Percentiles rank a stretch among this genome's conserved stretches.
phyloP scores from a whole-genome alignment of 2,329 filamentous ascomycete species.

The Nemania diffusa region DNA sequence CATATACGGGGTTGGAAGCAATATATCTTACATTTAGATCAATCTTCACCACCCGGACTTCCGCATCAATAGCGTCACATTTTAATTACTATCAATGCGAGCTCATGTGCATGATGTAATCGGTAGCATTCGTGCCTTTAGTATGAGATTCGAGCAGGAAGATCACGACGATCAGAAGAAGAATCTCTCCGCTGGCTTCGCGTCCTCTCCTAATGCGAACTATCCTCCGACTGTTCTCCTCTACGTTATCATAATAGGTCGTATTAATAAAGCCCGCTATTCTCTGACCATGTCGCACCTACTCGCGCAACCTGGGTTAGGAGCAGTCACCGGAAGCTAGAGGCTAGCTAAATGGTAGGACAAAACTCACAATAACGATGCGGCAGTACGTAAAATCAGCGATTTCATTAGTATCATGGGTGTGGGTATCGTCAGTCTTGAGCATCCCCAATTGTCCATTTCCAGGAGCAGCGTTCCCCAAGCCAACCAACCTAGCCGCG shows the following conservation, averaged over 20 bases:
- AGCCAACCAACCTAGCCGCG: conserved; percentile 46
- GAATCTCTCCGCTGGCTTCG: not conserved
- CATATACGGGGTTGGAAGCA: not conserved
- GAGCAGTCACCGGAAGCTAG: not conserved
- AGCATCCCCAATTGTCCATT: conserved; percentile 51
- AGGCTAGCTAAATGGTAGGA: not conserved
- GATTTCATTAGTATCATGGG: not conserved
- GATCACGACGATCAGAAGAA: conserved; percentile 13
- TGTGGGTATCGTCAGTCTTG: conserved; percentile 8
- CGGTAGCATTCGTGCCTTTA: not conserved
- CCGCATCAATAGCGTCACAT: not conserved
- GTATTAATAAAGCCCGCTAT: conserved; percentile 1
- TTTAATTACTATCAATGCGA: conserved; percentile 11
- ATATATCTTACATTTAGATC: conserved; percentile 18
- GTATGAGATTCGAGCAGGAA: not conserved
- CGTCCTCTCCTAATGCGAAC: not conserved
- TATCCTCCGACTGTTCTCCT: too few species aligned
- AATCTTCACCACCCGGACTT: conserved; percentile 6
- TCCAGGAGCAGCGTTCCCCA: conserved; percentile 50
- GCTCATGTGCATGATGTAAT: conserved; percentile 19
- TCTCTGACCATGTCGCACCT: not conserved
- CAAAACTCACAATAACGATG: conserved; percentile 6
- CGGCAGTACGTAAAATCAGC: not conserved
- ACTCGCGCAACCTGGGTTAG: not conserved
- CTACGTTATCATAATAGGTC: not conserved